Conservation (phyloP, 805 yeast species). For the Ogataea sp. region DNA sequence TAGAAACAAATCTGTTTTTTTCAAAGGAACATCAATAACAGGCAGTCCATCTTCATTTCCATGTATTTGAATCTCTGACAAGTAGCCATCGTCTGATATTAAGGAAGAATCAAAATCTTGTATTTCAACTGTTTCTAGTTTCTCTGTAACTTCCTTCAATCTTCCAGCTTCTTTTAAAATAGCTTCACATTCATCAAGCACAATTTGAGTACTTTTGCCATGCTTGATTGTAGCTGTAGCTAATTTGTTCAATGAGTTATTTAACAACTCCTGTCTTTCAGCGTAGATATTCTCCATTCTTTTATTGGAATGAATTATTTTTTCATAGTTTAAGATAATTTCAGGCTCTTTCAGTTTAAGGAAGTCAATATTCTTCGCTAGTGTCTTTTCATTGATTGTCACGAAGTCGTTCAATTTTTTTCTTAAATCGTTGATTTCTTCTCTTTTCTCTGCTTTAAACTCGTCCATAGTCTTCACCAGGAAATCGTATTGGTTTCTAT, state of each 20-base stretch:
- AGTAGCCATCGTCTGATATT: no score
- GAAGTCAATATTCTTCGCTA: conserved; percentile 27
- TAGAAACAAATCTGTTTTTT: background rate
- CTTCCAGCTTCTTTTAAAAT: conserved; percentile 9
- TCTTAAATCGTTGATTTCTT: conserved; percentile 33
- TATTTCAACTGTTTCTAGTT: background rate
- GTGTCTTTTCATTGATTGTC: conserved; percentile 24
- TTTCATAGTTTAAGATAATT: conserved; percentile 39
- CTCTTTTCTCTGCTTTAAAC: conserved; percentile 39
- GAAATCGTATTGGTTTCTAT: conserved; percentile 53
- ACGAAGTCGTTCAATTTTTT: conserved; percentile 30
- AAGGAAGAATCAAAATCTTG: background rate
- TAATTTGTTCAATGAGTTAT: conserved; percentile 34
- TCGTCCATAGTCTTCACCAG: conserved; percentile 20
- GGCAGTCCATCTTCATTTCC: no score
- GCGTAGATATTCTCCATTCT: conserved; percentile 42
- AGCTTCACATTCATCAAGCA: conserved; percentile 39
- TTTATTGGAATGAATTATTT: conserved; percentile 36
- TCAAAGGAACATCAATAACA: background rate
- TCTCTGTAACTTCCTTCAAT: background rate
- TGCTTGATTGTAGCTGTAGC: conserved; percentile 37
- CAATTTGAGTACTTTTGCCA: conserved; percentile 36
- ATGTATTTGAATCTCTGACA: no score
- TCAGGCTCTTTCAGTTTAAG: conserved; percentile 40
- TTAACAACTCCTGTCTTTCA: conserved; percentile 36